phyloP scores from a whole-genome alignment of 345 rosid species.

The Murraya koenigii region DNA sequence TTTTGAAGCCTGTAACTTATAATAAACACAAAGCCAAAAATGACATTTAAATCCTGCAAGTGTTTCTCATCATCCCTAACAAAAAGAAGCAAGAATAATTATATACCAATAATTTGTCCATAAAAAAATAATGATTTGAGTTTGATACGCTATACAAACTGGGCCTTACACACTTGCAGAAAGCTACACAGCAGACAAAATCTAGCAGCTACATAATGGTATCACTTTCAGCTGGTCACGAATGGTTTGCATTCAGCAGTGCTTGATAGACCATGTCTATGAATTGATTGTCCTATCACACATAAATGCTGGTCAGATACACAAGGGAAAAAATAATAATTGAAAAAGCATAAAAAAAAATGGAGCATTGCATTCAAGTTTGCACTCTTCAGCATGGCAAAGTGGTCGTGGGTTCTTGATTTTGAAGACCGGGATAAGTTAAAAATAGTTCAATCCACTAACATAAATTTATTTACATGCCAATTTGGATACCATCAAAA shows the following conservation, averaged over 20 bases:
- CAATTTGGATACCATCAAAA: too few relatives aligned
- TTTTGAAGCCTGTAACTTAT: not conserved
- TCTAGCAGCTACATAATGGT: slow-evolving; percentile 8
- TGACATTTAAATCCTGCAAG: not conserved
- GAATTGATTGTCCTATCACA: slow-evolving; percentile 67
- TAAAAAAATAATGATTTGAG: not conserved
- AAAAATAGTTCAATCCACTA: too few relatives aligned
- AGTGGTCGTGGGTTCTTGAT: too few relatives aligned
- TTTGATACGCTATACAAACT: slow-evolving; percentile 28
- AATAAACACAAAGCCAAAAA: not conserved
- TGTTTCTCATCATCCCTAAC: not conserved
- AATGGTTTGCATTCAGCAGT: slow-evolving; percentile 63
- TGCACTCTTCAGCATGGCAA: too few relatives aligned
- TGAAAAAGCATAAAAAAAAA: not conserved
- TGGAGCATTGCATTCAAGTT: too few relatives aligned
- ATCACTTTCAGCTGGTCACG: slow-evolving; percentile 27
- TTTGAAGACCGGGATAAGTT: too few relatives aligned
- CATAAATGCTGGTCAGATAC: slow-evolving; percentile 12
- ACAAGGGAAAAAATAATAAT: not conserved
- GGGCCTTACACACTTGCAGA: slow-evolving; percentile 18
- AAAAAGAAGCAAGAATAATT: not conserved
- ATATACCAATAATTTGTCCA: not conserved
- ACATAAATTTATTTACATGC: too few relatives aligned
- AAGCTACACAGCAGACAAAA: slow-evolving; percentile 21
- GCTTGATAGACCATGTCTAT: slow-evolving; percentile 73